Percentiles rank a stretch among this genome's conserved stretches.
Conservation (phyloP, 2,329 filamentous ascomycete species). For the Colletotrichum simmondsii region DNA sequence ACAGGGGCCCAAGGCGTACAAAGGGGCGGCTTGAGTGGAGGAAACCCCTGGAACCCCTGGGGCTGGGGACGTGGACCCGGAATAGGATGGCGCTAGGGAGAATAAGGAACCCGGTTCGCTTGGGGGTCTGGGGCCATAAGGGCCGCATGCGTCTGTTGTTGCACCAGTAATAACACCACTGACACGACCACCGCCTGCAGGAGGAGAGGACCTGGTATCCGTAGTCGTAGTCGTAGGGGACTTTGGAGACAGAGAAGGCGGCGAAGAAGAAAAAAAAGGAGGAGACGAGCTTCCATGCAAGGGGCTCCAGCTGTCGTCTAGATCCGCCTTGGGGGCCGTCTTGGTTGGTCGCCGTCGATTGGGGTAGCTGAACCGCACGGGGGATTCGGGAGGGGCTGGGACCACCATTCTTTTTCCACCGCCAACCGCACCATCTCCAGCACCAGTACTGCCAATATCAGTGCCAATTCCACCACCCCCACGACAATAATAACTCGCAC, state of each 20-base stretch:
- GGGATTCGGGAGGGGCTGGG: conserved; percentile 20
- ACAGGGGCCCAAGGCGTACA: conserved; percentile 8
- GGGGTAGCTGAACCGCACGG: conserved; percentile 33
- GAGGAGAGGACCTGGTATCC: neutral
- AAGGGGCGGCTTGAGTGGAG: conserved; percentile 22
- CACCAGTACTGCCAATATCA: neutral
- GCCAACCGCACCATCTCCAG: neutral
- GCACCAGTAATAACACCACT: neutral
- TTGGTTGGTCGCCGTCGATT: conserved; percentile 26
- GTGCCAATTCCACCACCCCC: neutral
- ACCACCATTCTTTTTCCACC: neutral
- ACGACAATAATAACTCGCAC: neutral
- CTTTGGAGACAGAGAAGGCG: neutral
- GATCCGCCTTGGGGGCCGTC: conserved; percentile 22
- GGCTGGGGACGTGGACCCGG: conserved; percentile 28
- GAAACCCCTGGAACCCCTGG: conserved; percentile 32
- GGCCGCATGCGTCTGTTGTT: neutral
- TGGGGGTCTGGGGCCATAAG: conserved; percentile 17
- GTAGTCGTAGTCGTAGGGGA: neutral
- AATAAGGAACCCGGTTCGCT: conserved; percentile 32
- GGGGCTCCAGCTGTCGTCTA: conserved; percentile 14
- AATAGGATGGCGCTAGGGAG: conserved; percentile 29
- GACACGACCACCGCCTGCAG: neutral
- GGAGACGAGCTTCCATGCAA: conserved; percentile 23
- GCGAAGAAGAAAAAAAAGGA: conserved; percentile 7